Conservation (phyloP, 371 early-diverging fungal species). For the Amoeboaphelidium protococcarum region DNA sequence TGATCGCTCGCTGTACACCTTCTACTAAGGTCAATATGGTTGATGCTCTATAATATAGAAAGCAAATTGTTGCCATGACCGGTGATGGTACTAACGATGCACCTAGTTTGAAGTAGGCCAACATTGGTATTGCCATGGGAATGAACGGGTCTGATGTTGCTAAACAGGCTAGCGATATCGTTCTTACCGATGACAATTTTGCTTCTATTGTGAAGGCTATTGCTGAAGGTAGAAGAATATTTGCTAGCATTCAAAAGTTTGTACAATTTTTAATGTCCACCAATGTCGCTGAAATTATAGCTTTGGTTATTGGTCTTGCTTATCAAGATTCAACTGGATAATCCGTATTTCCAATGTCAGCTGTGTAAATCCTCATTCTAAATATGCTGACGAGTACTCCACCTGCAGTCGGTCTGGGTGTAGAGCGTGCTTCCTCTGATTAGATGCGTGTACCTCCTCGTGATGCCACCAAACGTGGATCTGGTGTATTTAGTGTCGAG, state of each 20-base stretch:
- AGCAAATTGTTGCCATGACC: slow-evolving; percentile 12
- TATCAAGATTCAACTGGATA: slow-evolving; percentile 25
- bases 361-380: slow-evolving; percentile 31
- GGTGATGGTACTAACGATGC: slow-evolving; percentile 15
- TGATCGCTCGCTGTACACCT: slow-evolving; percentile 4
- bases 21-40: slow-evolving; percentile 4
- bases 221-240: slow-evolving; percentile 6
- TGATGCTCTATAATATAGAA: slow-evolving; percentile 2
- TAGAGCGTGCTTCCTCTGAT: background rate
- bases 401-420: slow-evolving; percentile 49
- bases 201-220: slow-evolving; percentile 8
- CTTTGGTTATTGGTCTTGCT: slow-evolving; percentile 34
- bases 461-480: background rate
- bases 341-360: slow-evolving; percentile 43
- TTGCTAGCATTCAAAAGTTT: slow-evolving; percentile 7
- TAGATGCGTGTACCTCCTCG: background rate
- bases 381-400: slow-evolving; percentile 8
- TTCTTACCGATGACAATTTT: slow-evolving; percentile 7
- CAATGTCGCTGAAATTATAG: slow-evolving; percentile 25
- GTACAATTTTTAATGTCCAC: slow-evolving; percentile 1
- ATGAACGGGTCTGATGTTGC: slow-evolving; percentile 5
- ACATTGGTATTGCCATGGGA: slow-evolving; percentile 8
- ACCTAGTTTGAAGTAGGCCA: slow-evolving; percentile 6
- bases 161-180: slow-evolving; percentile 5
- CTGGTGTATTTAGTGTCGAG: slow-evolving; percentile 32